Evolutionary conservation across 108 stramenopile species (phyloP).

Genomic region (Fragilaria crotonensis): DNA sequence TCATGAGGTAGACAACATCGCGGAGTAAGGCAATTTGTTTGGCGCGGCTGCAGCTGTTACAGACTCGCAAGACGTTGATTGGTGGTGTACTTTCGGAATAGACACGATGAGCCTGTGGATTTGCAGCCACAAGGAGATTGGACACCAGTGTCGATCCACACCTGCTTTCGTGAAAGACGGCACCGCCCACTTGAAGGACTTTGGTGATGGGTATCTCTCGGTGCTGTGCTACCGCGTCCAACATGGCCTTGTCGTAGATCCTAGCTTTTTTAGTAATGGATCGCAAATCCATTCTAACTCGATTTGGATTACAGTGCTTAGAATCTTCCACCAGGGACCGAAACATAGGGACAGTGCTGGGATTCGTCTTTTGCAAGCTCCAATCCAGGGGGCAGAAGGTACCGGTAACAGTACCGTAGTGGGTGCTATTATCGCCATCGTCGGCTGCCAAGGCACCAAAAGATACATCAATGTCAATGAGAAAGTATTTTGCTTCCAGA

Average conservation of each 20-base stretch:
- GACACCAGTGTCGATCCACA: conserved; percentile 92
- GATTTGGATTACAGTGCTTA: conserved; percentile 20
- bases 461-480: conserved; percentile 12
- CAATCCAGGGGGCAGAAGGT: conserved; percentile 63
- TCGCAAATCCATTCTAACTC: too few species aligned
- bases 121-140: conserved; percentile 77
- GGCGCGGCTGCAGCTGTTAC: too few species aligned
- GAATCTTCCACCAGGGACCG: conserved; percentile 47
- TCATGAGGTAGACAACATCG: conserved; percentile 72
- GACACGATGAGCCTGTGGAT: conserved; percentile 65
- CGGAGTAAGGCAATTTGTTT: too few species aligned
- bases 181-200: conserved; percentile 71
- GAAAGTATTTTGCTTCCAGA: conserved; percentile 17
- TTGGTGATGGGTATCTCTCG: too few species aligned
- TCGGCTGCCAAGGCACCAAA: neutral
- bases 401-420: conserved; percentile 40
- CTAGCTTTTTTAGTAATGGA: too few species aligned
- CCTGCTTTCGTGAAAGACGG: conserved; percentile 92
- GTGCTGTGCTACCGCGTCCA: too few species aligned
- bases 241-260: too few species aligned
- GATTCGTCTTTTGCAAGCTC: conserved; percentile 54
- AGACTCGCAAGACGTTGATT: too few species aligned
- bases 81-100: conserved; percentile 83
- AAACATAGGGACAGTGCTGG: conserved; percentile 71
- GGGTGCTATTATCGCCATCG: conserved; percentile 6